A percentile compares a stretch with the other conserved stretches of the same genome.
These are phyloP conservation scores for Cardamine occulta DNA, from an alignment of 345 rosid species.

Conservation along the genomic window DNA sequence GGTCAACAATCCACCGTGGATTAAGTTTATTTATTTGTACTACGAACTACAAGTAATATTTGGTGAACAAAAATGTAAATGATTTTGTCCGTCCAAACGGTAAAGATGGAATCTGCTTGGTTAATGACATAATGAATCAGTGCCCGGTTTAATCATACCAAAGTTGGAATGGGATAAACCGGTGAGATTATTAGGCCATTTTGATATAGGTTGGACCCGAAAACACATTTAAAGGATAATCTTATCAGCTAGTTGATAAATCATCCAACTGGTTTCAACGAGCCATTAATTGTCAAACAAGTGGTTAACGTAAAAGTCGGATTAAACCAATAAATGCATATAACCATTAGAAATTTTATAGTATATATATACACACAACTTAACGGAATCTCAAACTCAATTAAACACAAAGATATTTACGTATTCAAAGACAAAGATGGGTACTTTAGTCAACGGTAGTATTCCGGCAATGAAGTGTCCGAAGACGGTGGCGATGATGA, in stretches of 20 bases:
- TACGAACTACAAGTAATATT: no score
- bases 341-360: neutral
- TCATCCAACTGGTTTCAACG: neutral
- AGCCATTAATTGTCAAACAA: neutral
- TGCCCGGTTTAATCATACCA: no score
- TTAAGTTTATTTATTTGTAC: no score
- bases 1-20: no score
- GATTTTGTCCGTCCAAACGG: no score
- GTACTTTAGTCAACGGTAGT: constrained; percentile 3
- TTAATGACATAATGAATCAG: no score
- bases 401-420: neutral
- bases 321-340: neutral
- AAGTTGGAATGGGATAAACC: no score
- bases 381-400: neutral
- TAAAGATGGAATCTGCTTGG: no score
- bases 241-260: neutral
- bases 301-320: neutral
- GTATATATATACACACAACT: neutral
- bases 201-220: no score
- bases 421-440: neutral
- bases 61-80: no score
- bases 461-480: constrained; percentile 12
- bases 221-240: no score
- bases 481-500: constrained; percentile 45
- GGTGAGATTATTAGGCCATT: no score